phyloP scores from a whole-genome alignment of 768 basidiomycete genomes.

The Cystobasidium onofrii region DNA sequence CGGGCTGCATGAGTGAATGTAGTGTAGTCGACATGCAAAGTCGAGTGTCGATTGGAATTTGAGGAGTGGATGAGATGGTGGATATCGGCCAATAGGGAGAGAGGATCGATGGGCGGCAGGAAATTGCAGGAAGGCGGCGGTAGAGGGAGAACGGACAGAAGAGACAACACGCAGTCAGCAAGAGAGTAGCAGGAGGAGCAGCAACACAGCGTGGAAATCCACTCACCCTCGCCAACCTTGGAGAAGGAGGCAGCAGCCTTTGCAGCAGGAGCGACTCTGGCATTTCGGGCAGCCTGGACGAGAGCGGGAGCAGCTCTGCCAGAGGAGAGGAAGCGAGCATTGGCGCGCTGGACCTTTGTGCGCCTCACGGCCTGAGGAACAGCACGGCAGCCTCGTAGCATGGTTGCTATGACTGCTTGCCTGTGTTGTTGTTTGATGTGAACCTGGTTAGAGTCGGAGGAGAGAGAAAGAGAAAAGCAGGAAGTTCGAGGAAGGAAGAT shows the following conservation, averaged over 20 bases:
- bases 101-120: neutral
- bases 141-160: neutral
- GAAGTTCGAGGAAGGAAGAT: neutral
- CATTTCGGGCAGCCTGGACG: neutral
- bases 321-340: constrained; percentile 26
- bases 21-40: neutral
- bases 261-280: neutral
- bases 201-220: neutral
- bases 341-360: constrained; percentile 19
- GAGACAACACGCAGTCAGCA: neutral
- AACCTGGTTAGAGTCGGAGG: no score
- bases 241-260: neutral
- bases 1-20: constrained; percentile 34
- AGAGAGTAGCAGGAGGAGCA: neutral
- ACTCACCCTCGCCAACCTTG: constrained; percentile 3
- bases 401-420: neutral
- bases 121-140: neutral
- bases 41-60: neutral
- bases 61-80: neutral
- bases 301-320: neutral
- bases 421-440: neutral
- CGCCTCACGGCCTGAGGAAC: constrained; percentile 18
- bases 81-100: neutral
- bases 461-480: neutral
- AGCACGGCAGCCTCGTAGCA: constrained; percentile 29